phyloP scores from a whole-genome alignment of 345 rosid genomes.

The Cardamine resedifolia region DNA sequence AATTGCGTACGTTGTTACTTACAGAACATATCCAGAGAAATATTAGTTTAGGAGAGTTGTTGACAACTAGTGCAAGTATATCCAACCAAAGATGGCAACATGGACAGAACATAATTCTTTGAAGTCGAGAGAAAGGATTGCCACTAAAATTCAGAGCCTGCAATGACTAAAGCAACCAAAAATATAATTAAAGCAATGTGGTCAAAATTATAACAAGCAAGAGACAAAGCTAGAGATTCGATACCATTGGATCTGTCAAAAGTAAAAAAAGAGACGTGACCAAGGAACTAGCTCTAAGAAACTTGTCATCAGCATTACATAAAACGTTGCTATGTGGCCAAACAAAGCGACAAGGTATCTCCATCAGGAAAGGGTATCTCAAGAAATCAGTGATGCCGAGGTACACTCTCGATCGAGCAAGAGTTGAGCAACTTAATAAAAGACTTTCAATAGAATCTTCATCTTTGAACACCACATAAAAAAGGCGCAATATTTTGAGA shows the following conservation, averaged over 20 bases:
- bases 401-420: not conserved
- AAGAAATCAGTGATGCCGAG: too few species aligned
- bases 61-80: not conserved
- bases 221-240: not conserved
- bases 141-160: not conserved
- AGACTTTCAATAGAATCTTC: not conserved
- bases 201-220: not conserved
- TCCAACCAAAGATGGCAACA: not conserved
- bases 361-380: too few species aligned
- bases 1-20: not conserved
- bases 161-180: not conserved
- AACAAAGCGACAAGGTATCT: too few species aligned
- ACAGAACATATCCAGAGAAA: not conserved
- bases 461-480: not conserved
- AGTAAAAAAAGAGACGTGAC: not conserved
- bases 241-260: not conserved
- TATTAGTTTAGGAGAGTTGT: not conserved
- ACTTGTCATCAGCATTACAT: not conserved
- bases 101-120: fast-evolving
- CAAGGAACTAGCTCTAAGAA: not conserved
- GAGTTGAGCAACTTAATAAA: not conserved
- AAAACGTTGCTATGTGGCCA: not conserved
- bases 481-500: not conserved
- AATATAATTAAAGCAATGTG: not conserved
- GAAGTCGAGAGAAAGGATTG: not conserved